phyloP scores from a whole-genome alignment of 495 filamentous ascomycete species.

The Penicillium dipodomyicola region DNA sequence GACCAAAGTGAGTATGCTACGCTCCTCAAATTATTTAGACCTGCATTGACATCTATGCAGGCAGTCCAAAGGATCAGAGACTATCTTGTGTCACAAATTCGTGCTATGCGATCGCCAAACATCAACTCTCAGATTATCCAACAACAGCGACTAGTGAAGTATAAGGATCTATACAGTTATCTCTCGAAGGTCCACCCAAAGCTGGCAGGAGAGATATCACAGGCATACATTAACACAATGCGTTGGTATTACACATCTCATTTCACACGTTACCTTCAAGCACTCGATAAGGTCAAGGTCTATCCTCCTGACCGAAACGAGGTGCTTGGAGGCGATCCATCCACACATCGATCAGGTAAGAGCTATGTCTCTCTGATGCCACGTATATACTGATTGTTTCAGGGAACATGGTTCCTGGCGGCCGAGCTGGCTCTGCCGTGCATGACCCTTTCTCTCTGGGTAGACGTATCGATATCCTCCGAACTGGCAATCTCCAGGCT shows the following conservation, averaged over 20 bases:
- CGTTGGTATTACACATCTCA: conserved; percentile 94
- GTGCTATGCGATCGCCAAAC: conserved; percentile 85
- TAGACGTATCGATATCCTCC: conserved; percentile 76
- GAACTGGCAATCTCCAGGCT: conserved; percentile 65
- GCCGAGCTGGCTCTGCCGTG: conserved; percentile 54
- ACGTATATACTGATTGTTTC: conserved; percentile 15
- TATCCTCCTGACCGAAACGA: conserved; percentile 81
- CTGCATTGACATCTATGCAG: conserved; percentile 37
- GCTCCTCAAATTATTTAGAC: not conserved
- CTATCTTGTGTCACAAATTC: conserved; percentile 89
- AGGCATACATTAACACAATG: conserved; percentile 98
- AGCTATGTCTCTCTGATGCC: not conserved
- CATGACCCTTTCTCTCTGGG: conserved; percentile 89
- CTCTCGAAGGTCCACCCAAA: conserved; percentile 72
- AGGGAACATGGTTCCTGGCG: conserved; percentile 34
- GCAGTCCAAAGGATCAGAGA: conserved; percentile 93
- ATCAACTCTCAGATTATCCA: conserved; percentile 97
- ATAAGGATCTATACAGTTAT: conserved; percentile 84
- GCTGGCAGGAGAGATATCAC: conserved; percentile 81
- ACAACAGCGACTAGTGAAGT: conserved; percentile 80
- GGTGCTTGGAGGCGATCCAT: conserved; percentile 76
- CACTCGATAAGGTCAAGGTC: conserved; percentile 79
- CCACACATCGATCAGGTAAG: conserved; percentile 53
- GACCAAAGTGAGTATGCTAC: conserved; percentile 60
- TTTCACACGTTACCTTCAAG: conserved; percentile 81